Evolutionary conservation across 164 flowering plant species (phyloP).

Genomic region (Vitis rotundifolia): DNA sequence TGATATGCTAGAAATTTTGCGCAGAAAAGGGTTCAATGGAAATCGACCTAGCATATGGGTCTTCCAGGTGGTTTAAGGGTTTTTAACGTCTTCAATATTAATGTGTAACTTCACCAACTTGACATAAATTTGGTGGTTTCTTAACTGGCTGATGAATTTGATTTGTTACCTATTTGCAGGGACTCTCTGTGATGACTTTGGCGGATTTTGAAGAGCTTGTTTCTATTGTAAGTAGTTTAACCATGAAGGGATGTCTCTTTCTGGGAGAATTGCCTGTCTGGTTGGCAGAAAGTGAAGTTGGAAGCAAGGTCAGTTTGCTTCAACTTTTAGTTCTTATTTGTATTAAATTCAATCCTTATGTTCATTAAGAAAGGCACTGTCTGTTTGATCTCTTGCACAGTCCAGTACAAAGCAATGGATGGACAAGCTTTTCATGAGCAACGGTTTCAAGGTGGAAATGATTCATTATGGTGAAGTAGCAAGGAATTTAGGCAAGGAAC

Average conservation of each 20-base stretch:
- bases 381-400: conserved; percentile 27
- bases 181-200: conserved; percentile 64
- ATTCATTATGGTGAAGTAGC: conserved; percentile 50
- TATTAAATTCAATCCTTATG: background rate
- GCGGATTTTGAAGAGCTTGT: conserved; percentile 60
- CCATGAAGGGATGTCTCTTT: conserved; percentile 63
- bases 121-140: background rate
- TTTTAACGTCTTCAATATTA: conserved; percentile 1
- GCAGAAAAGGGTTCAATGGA: conserved; percentile 63
- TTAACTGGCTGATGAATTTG: background rate
- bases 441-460: conserved; percentile 59
- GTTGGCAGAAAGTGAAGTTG: conserved; percentile 55
- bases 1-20: conserved; percentile 39
- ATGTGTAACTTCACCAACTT: background rate
- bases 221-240: conserved; percentile 54
- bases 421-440: conserved; percentile 69
- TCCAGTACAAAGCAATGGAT: conserved; percentile 41
- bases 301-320: conserved; percentile 37
- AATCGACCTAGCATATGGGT: conserved; percentile 79
- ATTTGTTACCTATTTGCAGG: conserved; percentile 40
- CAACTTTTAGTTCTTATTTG: background rate
- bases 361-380: background rate
- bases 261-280: conserved; percentile 76
- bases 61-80: conserved; percentile 56
- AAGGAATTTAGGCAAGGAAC: conserved; percentile 31